phyloP scores from a whole-genome alignment of 768 basidiomycete genomes.

The Clathrus columnatus region DNA sequence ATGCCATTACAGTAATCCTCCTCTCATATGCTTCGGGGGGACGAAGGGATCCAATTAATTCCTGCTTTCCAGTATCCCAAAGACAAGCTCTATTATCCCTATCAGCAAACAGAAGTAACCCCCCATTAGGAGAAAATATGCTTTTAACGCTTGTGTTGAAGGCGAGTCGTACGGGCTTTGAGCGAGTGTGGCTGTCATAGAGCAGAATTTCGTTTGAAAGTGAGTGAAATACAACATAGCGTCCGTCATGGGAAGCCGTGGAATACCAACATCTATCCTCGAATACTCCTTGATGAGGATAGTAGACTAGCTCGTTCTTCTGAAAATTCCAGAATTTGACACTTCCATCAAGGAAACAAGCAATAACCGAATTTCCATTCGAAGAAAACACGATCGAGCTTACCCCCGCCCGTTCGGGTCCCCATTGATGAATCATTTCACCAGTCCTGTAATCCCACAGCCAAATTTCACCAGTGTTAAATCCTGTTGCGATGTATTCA shows the following conservation, averaged over 20 bases:
- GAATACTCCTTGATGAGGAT: not conserved
- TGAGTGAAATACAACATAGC: not conserved
- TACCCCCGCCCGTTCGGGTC: not conserved
- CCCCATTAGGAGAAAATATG: not conserved
- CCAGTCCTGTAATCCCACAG: not conserved
- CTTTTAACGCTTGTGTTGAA: too few relatives aligned
- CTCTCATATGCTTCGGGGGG: too few relatives aligned
- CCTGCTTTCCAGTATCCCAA: not conserved
- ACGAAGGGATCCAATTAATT: not conserved
- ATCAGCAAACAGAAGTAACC: not conserved
- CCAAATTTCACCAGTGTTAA: slow-evolving; percentile 14
- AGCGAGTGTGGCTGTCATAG: not conserved
- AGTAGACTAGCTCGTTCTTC: not conserved
- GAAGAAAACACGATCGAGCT: not conserved
- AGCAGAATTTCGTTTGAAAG: not conserved
- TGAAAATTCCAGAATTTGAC: not conserved
- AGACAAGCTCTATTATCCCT: not conserved
- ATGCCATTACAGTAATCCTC: not conserved
- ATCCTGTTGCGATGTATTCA: slow-evolving; percentile 18
- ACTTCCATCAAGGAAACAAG: not conserved
- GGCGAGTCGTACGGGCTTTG: too few relatives aligned
- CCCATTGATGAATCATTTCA: not conserved
- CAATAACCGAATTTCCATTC: not conserved
- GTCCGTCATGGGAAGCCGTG: not conserved
- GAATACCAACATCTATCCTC: not conserved